These are phyloP conservation scores for Sporothrix brunneoviolacea DNA, from an alignment of 2,329 filamentous ascomycete genomes.

Conservation along the genomic window DNA sequence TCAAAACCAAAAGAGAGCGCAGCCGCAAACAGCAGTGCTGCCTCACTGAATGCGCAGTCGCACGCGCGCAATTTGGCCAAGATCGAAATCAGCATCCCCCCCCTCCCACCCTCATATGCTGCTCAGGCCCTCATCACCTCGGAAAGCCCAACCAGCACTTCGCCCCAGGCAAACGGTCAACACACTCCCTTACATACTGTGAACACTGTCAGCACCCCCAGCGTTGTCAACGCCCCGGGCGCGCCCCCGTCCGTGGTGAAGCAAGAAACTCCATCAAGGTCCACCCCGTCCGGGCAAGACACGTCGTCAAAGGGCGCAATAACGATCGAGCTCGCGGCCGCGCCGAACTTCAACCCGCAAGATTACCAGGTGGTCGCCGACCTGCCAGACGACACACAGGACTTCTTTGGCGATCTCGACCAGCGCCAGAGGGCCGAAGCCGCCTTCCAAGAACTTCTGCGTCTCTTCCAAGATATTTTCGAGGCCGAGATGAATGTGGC, in stretches of 20 bases:
- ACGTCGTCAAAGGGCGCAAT: slow-evolving; percentile 27
- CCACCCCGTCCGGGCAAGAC: neutral
- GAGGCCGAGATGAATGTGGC: slow-evolving; percentile 65
- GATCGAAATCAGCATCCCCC: slow-evolving; percentile 43
- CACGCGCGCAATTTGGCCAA: slow-evolving; percentile 31
- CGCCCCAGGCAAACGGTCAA: neutral
- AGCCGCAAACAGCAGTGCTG: slow-evolving; percentile 8
- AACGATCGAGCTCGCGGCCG: slow-evolving; percentile 41
- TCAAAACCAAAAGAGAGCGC: slow-evolving; percentile 13
- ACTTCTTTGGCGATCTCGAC: slow-evolving; percentile 59
- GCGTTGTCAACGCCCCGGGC: neutral
- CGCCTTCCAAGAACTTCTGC: slow-evolving; percentile 63
- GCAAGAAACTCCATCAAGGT: neutral
- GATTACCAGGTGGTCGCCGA: slow-evolving; percentile 46
- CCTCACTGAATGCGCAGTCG: slow-evolving; percentile 23
- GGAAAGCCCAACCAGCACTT: neutral
- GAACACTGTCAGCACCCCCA: neutral
- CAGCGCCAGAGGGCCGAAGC: slow-evolving; percentile 75
- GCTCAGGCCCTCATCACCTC: neutral
- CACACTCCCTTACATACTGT: neutral
- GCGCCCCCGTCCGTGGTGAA: neutral
- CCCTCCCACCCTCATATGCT: slow-evolving; percentile 7
- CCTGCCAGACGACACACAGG: slow-evolving; percentile 45
- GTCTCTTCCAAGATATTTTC: slow-evolving; percentile 65
- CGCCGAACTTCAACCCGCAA: slow-evolving; percentile 40